phyloP scores from a whole-genome alignment of 768 basidiomycete species.

The Gymnopilus junonius region DNA sequence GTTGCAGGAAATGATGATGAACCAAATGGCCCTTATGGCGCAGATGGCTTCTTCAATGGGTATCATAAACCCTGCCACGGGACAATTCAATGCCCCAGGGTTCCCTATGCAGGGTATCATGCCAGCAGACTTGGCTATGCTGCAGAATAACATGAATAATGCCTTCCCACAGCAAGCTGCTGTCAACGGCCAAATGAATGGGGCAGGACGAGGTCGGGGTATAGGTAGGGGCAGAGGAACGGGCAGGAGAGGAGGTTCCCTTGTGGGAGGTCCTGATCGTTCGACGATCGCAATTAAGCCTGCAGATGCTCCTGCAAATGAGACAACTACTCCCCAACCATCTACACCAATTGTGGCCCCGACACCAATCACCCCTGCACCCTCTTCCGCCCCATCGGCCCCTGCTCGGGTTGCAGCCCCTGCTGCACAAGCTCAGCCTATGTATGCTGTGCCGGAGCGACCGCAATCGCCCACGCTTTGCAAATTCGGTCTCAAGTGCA shows the following conservation, averaged over 20 bases:
- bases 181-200: conserved; percentile 22
- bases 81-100: conserved; percentile 58
- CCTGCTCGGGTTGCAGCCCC: conserved; percentile 33
- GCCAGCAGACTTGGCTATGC: conserved; percentile 59
- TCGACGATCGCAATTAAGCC: conserved; percentile 12
- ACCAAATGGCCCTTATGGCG: conserved; percentile 91
- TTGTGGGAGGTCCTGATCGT: conserved; percentile 22
- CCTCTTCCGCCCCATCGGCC: conserved; percentile 30
- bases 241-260: conserved; percentile 54
- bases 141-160: conserved; percentile 43
- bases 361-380: conserved; percentile 23
- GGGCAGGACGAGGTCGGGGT: conserved; percentile 45
- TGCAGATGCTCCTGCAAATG: conserved; percentile 18
- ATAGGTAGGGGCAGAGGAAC: conserved; percentile 46
- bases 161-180: conserved; percentile 38
- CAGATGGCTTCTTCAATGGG: conserved; percentile 89
- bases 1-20: conserved; percentile 91
- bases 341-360: conserved; percentile 21
- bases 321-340: conserved; percentile 25
- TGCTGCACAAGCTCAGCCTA: conserved; percentile 31
- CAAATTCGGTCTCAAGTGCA: conserved; percentile 92
- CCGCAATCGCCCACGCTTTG: conserved; percentile 91
- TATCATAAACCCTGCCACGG: conserved; percentile 65
- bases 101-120: conserved; percentile 63
- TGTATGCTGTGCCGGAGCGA: conserved; percentile 70